Evolutionary conservation across 2,329 filamentous ascomycete genomes (phyloP).

Genomic region (Hypoxylon sp.): DNA sequence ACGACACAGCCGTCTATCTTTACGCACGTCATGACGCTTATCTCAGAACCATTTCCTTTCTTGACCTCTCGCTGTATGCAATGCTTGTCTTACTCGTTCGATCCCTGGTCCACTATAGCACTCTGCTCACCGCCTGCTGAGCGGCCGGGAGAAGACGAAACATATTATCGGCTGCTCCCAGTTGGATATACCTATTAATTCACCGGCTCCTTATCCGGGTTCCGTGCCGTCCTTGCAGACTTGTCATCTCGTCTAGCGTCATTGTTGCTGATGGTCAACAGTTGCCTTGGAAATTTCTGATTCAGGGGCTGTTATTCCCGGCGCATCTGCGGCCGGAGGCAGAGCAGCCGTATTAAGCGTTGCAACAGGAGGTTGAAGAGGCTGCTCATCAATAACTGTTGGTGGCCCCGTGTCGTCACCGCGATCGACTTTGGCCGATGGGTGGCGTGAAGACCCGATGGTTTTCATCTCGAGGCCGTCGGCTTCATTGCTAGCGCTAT

Average conservation of each 20-base stretch:
- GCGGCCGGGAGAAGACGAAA: conserved; percentile 36
- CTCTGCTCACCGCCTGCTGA: conserved; percentile 41
- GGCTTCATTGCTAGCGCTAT: conserved; percentile 50
- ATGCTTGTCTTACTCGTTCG: conserved; percentile 44
- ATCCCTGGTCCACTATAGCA: conserved; percentile 34
- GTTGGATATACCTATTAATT: conserved; percentile 37
- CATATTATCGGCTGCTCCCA: conserved; percentile 25
- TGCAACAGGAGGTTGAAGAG: conserved; percentile 42
- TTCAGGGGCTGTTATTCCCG: conserved; percentile 40
- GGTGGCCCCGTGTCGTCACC: conserved; percentile 31
- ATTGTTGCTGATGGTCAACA: conserved; percentile 38
- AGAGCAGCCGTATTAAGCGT: conserved; percentile 42
- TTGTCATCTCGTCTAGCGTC: conserved; percentile 42
- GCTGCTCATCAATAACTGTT: conserved; percentile 33
- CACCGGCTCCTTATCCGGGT: conserved; percentile 45
- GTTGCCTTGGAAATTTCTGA: conserved; percentile 37
- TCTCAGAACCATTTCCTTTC: conserved; percentile 45
- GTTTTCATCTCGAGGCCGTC: conserved; percentile 50
- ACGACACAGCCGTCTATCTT: conserved; percentile 17
- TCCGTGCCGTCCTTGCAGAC: conserved; percentile 43
- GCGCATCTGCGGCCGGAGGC: conserved; percentile 46
- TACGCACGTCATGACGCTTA: conserved; percentile 44
- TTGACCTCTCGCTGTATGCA: conserved; percentile 37
- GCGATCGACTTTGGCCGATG: conserved; percentile 41
- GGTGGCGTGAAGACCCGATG: conserved; percentile 36